phyloP scores from a whole-genome alignment of 225 moss, liverwort and hornwort species.

The Physcomitrellopsis africana region DNA sequence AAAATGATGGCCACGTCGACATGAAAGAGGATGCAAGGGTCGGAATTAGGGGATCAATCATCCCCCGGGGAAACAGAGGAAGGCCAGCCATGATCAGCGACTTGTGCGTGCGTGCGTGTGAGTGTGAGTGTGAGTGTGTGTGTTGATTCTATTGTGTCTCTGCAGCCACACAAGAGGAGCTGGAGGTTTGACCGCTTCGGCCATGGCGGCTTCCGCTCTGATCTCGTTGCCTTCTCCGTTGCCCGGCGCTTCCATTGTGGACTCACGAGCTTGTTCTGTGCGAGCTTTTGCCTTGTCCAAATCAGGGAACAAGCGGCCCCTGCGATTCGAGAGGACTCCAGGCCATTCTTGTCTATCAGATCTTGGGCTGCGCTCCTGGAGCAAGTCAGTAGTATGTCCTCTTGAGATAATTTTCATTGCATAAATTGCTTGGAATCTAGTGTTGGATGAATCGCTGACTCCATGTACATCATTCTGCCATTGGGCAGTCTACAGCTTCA shows the following conservation, averaged over 20 bases:
- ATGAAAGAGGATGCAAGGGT: too few relatives aligned
- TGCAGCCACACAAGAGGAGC: slow-evolving; percentile 44
- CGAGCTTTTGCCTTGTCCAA: slow-evolving; percentile 28
- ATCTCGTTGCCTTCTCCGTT: slow-evolving; percentile 38
- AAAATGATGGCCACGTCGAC: too few relatives aligned
- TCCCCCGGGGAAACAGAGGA: too few relatives aligned
- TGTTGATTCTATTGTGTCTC: neutral
- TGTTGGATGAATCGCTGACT: slow-evolving; percentile 1
- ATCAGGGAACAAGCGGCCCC: slow-evolving; percentile 34
- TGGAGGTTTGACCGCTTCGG: slow-evolving; percentile 26
- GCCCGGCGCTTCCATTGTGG: slow-evolving; percentile 29
- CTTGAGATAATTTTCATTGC: slow-evolving; percentile 2
- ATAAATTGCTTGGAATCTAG: neutral
- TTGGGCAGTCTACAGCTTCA: slow-evolving; percentile 11
- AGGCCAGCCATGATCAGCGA: too few relatives aligned
- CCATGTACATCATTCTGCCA: neutral
- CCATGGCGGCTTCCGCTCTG: slow-evolving; percentile 47
- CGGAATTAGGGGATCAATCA: too few relatives aligned
- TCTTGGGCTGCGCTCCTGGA: slow-evolving; percentile 43
- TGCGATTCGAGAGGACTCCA: slow-evolving; percentile 36
- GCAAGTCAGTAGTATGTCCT: slow-evolving; percentile 34
- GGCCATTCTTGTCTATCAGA: slow-evolving; percentile 29
- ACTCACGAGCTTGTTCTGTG: slow-evolving; percentile 30
- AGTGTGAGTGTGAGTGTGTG: neutral
- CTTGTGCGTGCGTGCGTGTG: too few relatives aligned